phyloP scores from a whole-genome alignment of 768 basidiomycete genomes.

The Boletus sensibilis region DNA sequence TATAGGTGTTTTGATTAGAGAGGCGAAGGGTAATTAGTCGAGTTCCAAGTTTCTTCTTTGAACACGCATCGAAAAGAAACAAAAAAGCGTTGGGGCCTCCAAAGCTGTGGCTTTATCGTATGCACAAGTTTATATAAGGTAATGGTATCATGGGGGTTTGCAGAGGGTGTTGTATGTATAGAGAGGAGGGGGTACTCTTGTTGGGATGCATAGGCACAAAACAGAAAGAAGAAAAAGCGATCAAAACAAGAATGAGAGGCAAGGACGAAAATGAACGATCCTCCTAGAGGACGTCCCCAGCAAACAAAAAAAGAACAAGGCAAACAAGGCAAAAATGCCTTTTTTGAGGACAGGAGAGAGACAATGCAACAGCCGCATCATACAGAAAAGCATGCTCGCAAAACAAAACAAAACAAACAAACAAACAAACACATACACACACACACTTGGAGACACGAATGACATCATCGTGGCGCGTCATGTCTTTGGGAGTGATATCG shows the following conservation, averaged over 20 bases:
- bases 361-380: neutral
- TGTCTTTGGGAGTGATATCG: constrained; percentile 31
- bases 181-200: constrained; percentile 10
- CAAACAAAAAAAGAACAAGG: neutral
- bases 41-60: neutral
- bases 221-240: neutral
- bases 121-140: constrained; percentile 15
- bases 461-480: constrained; percentile 7
- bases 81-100: neutral
- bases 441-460: neutral
- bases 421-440: neutral
- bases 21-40: neutral
- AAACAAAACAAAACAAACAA: constrained; percentile 7
- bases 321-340: neutral
- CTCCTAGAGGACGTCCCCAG: neutral
- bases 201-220: constrained; percentile 7
- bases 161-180: neutral
- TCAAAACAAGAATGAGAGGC: constrained; percentile 1
- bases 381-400: constrained; percentile 13
- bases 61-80: neutral
- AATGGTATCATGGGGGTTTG: constrained; percentile 15
- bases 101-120: constrained; percentile 14
- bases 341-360: neutral
- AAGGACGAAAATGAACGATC: neutral
- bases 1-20: neutral